Percentiles rank a stretch among this genome's conserved stretches.
These are phyloP conservation scores for Saxophila tyrrhenica DNA, from an alignment of 495 filamentous ascomycete genomes.

Conservation along the genomic window DNA sequence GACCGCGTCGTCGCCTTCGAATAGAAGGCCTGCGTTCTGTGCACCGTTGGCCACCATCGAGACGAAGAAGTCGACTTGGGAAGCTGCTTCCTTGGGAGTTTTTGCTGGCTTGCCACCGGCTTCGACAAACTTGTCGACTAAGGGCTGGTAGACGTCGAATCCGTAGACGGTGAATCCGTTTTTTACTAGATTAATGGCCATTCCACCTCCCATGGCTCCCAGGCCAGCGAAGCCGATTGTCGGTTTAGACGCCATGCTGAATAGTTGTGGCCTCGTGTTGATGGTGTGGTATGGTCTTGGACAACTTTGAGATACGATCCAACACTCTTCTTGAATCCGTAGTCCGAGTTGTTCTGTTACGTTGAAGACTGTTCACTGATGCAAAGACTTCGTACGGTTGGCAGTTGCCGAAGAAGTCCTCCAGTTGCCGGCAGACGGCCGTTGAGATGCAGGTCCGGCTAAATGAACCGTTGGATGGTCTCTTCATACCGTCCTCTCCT, in stretches of 20 bases:
- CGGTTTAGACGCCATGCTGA: slow-evolving; percentile 23
- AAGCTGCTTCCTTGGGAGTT: slow-evolving; percentile 52
- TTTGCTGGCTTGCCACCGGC: slow-evolving; percentile 52
- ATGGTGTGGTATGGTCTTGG: neutral
- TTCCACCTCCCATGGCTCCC: slow-evolving; percentile 81
- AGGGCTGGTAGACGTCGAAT: slow-evolving; percentile 65
- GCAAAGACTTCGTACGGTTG: neutral
- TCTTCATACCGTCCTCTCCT: too few species aligned
- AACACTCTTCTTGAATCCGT: neutral
- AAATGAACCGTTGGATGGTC: neutral
- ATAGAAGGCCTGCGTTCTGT: slow-evolving; percentile 55
- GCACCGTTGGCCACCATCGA: slow-evolving; percentile 71
- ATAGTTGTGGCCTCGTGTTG: neutral
- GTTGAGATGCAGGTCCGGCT: neutral
- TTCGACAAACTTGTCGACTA: slow-evolving; percentile 55
- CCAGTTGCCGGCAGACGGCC: neutral
- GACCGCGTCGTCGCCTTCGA: slow-evolving; percentile 49
- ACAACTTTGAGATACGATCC: neutral
- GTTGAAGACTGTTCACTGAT: too few species aligned
- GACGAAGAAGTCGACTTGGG: slow-evolving; percentile 49
- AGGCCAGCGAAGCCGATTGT: slow-evolving; percentile 69
- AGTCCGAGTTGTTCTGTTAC: neutral
- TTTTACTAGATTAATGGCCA: slow-evolving; percentile 68
- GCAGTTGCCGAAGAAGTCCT: neutral
- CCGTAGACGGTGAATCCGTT: slow-evolving; percentile 57